These are phyloP conservation scores for Myxozyma monticola DNA, from an alignment of 805 yeast genomes.

Conservation along the genomic window DNA sequence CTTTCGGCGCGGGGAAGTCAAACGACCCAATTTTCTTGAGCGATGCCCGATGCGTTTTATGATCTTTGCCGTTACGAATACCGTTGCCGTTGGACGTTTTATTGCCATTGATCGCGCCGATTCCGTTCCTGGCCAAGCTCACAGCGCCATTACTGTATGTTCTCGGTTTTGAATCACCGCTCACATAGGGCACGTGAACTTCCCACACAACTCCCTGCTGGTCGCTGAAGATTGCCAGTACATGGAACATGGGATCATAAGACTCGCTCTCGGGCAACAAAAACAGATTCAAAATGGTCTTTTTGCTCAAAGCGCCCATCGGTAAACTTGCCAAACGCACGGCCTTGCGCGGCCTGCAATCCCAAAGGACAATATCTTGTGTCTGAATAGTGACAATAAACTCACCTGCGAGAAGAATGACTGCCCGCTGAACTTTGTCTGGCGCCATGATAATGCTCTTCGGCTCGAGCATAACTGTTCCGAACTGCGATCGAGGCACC, in stretches of 20 bases:
- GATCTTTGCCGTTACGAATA: not conserved
- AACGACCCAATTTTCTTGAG: constrained; percentile 26
- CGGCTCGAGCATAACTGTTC: constrained; percentile 26
- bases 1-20: constrained; percentile 34
- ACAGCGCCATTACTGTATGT: not conserved
- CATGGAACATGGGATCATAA: constrained; percentile 7
- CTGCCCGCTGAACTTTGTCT: constrained; percentile 50
- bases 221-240: constrained; percentile 31
- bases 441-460: constrained; percentile 47
- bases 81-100: not conserved
- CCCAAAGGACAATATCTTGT: constrained; percentile 56
- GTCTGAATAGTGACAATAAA: constrained; percentile 48
- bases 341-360: constrained; percentile 43
- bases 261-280: constrained; percentile 41
- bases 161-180: not conserved
- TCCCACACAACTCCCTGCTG: constrained; percentile 32
- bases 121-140: not conserved
- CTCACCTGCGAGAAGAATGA: constrained; percentile 51
- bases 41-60: not conserved
- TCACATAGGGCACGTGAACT: constrained; percentile 13
- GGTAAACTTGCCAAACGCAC: constrained; percentile 7
- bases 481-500: constrained; percentile 38
- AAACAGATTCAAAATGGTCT: constrained; percentile 33
- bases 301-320: constrained; percentile 3
- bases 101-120: not conserved